These are phyloP conservation scores for Solanum bukasovii DNA, from an alignment of 257 asterid species.

Conservation along the genomic window DNA sequence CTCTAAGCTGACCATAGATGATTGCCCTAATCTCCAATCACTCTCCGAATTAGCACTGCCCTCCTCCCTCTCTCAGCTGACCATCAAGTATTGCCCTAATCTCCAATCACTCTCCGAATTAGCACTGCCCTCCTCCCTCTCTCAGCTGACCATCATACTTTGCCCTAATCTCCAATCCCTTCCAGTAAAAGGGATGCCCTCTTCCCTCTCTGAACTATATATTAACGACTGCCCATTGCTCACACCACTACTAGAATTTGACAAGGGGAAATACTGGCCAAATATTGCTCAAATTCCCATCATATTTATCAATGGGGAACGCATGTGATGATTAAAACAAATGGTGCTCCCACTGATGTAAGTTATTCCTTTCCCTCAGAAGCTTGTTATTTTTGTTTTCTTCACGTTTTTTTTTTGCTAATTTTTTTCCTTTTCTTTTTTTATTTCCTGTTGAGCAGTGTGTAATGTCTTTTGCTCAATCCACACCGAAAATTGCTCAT, in stretches of 20 bases:
- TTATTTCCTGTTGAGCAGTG: not conserved
- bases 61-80: not conserved
- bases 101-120: too few species aligned
- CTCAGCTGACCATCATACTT: too few species aligned
- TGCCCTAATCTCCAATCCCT: too few species aligned
- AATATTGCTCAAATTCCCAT: not conserved
- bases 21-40: not conserved
- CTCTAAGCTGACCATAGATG: accelerated
- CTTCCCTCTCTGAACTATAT: not conserved
- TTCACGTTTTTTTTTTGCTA: not conserved
- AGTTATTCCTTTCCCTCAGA: not conserved
- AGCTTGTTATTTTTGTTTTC: not conserved
- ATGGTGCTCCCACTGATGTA: not conserved
- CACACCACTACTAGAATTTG: not conserved
- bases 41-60: not conserved
- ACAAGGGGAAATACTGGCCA: not conserved
- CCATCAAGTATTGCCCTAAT: accelerated
- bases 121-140: too few species aligned
- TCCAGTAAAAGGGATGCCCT: too few species aligned
- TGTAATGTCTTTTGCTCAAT: not conserved
- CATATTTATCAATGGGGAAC: accelerated
- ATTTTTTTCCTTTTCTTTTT: not conserved
- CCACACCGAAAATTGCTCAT: too few species aligned
- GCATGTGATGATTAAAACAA: not conserved
- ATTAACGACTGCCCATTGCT: not conserved